Base-by-base conservation (phyloP, 768 basidiomycete species). In the Suillus sp. region DNA sequence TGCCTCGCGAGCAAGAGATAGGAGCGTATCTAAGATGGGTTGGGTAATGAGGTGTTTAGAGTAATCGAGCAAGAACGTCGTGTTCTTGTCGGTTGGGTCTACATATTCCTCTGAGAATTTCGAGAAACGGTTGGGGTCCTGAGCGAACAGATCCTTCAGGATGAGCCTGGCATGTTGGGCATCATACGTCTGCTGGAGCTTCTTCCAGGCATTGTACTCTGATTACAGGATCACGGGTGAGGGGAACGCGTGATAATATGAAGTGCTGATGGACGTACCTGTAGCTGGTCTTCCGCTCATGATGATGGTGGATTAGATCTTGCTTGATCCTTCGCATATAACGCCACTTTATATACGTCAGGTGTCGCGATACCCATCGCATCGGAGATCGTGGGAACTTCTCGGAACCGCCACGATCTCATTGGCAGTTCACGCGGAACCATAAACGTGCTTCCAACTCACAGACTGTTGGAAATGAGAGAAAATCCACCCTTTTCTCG, bases 41-140 rank as follows among this genome's bases (percentile, higher is more conserved):
- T 92, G 81, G 63, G 91, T 94, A 82, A 99, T 86, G 68, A 98
- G 79, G 80, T 99, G 96, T 80, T 99, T 99, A 73, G 95, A 97
- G 81, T 92, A 96, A 78, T 99, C 96, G 73, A 97, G 84, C 64
- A 99, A 85, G 81, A 99, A 84, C 59, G 91, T 90, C 59, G 89
- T 88, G 65, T 83, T 81, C 9, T 88, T 83, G 56, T 89, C 88
- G 48, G 80, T 81, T 8, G 84, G 71, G 30, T 91, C 86, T 45
- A 82, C 81, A 78, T 95, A 96, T 66, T 88, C 83, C 60, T 81
- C 84, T 51, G 90, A 93, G 79, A 95, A 95, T 72, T 89, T 93
- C 55, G 84, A 72, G 82, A 98, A 99, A 63, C 97, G 90, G 61
- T 84, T 64, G 18, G 95, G 88, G 79, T 98, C 95, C 71, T 90